Evolutionary conservation across 345 rosid genomes (phyloP).

Genomic region (Camelina hispida): DNA sequence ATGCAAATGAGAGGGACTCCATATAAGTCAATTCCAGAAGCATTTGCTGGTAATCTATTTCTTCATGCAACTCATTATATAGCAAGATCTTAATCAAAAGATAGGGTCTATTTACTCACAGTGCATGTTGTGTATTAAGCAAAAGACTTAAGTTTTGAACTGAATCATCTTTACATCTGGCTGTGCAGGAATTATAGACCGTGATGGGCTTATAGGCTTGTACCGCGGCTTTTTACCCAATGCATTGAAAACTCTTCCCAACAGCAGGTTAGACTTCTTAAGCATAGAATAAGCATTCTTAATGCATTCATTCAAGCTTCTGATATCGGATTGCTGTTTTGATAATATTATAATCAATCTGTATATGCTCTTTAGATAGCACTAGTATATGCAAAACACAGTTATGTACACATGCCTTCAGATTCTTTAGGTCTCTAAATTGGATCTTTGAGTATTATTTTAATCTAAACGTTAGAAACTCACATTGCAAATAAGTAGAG

Average conservation of each 20-base stretch:
- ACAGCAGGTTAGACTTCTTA: constrained; percentile 71
- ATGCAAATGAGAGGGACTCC: constrained; percentile 97
- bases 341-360: not conserved
- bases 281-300: not conserved
- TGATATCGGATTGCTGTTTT: not conserved
- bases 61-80: constrained; percentile 2
- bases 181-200: constrained; percentile 63
- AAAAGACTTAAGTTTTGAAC: constrained; percentile 12
- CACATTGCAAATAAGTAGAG: not conserved
- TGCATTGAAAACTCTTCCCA: constrained; percentile 88
- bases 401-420: not conserved
- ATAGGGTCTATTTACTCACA: not conserved
- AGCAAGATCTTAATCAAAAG: constrained; percentile 4
- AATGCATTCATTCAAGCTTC: not conserved
- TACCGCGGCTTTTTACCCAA: constrained; percentile 95
- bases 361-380: not conserved
- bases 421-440: not conserved
- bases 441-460: not conserved
- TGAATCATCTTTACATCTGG: constrained; percentile 13
- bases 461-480: not conserved
- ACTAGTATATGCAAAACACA: not conserved
- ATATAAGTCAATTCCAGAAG: constrained; percentile 85
- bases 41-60: constrained; percentile 61
- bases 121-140: constrained; percentile 17
- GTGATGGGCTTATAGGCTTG: constrained; percentile 77